phyloP scores from a whole-genome alignment of 2,329 filamentous ascomycete genomes.

The Talaromyces sp. region DNA sequence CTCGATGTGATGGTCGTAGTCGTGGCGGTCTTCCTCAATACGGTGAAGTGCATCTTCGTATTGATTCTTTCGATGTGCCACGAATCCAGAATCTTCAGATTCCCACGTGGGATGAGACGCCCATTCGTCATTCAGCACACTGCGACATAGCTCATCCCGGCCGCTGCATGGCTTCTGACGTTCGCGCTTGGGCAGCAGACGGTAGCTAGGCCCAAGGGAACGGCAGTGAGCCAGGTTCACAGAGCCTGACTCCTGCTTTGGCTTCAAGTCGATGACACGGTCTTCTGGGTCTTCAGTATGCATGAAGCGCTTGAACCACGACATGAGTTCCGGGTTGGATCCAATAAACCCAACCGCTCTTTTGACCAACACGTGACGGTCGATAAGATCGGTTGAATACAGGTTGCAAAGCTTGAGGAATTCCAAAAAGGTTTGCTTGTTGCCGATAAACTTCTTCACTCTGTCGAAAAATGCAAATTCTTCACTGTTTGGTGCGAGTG shows the following conservation, averaged over 20 bases:
- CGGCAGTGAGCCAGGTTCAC: conserved; percentile 95
- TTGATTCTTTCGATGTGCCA: conserved; percentile 93
- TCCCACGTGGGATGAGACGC: conserved; percentile 98
- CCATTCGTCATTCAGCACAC: conserved; percentile 96
- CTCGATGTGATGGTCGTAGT: conserved; percentile 98
- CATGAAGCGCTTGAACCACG: conserved; percentile 81
- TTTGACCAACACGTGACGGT: conserved; percentile 74
- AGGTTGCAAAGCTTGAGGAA: conserved; percentile 97
- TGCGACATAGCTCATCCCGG: conserved; percentile 87
- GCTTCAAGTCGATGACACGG: conserved; percentile 72
- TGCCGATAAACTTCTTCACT: conserved; percentile 92
- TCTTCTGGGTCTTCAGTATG: conserved; percentile 68
- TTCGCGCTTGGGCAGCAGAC: conserved; percentile 84
- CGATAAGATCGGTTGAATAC: conserved; percentile 88
- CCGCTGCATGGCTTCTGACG: conserved; percentile 88
- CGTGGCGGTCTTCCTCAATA: conserved; percentile 96
- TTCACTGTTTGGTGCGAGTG: conserved; percentile 70
- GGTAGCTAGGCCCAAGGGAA: conserved; percentile 92
- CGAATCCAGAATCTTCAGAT: conserved; percentile 95
- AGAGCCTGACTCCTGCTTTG: conserved; percentile 66
- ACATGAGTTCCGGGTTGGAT: conserved; percentile 81
- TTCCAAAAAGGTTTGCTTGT: conserved; percentile 88
- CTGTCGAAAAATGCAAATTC: conserved; percentile 93
- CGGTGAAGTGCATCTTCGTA: conserved; percentile 92
- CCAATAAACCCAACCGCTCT: conserved; percentile 84